A percentile compares a stretch with the other conserved stretches of the same genome.
These are phyloP conservation scores for Suhomyces sp. DNA, from an alignment of 805 yeast species.

Conservation along the genomic window DNA sequence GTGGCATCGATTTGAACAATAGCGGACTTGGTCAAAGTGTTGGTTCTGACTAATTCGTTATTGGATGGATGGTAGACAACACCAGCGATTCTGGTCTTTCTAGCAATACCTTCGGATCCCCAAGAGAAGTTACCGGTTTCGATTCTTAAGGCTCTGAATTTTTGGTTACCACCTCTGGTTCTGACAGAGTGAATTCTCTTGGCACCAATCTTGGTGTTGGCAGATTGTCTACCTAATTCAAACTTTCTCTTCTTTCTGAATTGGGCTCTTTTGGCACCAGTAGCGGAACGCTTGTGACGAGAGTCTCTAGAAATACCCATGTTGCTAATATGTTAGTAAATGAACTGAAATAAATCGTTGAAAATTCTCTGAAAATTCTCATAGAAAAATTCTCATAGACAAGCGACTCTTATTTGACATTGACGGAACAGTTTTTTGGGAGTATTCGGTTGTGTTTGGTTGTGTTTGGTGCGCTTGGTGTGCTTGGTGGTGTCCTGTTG, in stretches of 20 bases:
- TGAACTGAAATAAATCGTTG: background rate
- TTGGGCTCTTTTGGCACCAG: constrained; percentile 99
- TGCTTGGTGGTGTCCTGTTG: background rate
- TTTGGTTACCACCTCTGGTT: constrained; percentile 99
- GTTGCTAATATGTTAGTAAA: constrained; percentile 36
- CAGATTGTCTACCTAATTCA: constrained; percentile 99
- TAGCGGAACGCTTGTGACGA: constrained; percentile 99
- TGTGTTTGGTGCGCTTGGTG: no score
- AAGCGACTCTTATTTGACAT: no score
- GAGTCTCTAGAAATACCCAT: constrained; percentile 99
- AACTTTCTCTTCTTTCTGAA: constrained; percentile 99
- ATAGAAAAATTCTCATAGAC: background rate
- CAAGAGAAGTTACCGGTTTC: constrained; percentile 99
- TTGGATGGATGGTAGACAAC: constrained; percentile 99
- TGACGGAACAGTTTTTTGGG: no score
- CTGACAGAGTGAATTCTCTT: constrained; percentile 99
- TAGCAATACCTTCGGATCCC: constrained; percentile 98
- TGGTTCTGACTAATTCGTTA: constrained; percentile 99
- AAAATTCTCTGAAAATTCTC: background rate
- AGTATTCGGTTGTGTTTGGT: no score
- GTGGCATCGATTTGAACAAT: constrained; percentile 99
- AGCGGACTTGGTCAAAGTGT: constrained; percentile 98
- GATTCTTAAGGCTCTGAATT: constrained; percentile 99
- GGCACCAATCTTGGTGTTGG: constrained; percentile 98
- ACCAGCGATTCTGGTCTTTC: constrained; percentile 98